These are phyloP conservation scores for Trichoderma asperelloides DNA, from an alignment of 495 filamentous ascomycete genomes.

Conservation along the genomic window DNA sequence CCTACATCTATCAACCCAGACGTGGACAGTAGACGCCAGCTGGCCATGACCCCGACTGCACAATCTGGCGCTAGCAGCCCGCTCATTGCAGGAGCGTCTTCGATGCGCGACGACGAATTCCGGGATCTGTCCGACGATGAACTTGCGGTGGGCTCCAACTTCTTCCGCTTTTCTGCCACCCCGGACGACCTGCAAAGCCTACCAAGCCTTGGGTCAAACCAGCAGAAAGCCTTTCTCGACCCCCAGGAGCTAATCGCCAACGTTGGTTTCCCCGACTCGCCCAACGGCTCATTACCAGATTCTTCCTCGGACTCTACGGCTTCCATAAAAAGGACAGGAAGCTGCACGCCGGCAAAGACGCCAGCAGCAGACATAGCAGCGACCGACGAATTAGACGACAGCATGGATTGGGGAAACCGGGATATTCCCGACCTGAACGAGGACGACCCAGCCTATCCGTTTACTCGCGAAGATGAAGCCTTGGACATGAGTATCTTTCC, in stretches of 20 bases:
- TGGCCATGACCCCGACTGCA: slow-evolving; percentile 19
- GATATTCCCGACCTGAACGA: background rate
- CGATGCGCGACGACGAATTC: slow-evolving; percentile 21
- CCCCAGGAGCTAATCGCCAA: slow-evolving; percentile 20
- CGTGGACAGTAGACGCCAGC: background rate
- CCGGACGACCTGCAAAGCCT: background rate
- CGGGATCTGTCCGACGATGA: slow-evolving; percentile 11
- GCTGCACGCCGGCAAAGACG: slow-evolving; percentile 14
- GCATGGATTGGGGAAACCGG: background rate
- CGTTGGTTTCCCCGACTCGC: slow-evolving; percentile 25
- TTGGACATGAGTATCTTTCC: background rate
- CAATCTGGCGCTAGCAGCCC: slow-evolving; percentile 17
- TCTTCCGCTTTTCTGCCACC: slow-evolving; percentile 2
- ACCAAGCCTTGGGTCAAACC: background rate
- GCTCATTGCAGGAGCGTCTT: slow-evolving; percentile 21
- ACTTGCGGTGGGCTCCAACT: slow-evolving; percentile 9
- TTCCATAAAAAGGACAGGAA: slow-evolving; percentile 13
- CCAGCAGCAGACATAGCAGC: background rate
- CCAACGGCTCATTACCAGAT: slow-evolving; percentile 35
- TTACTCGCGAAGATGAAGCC: background rate
- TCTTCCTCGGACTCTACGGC: slow-evolving; percentile 29
- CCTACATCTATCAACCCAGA: no score
- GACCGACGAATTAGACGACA: background rate
- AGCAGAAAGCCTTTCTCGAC: slow-evolving; percentile 11
- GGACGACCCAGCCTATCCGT: background rate